Evolutionary conservation across 768 basidiomycete genomes (phyloP).

Genomic region (Dendrothele bispora): DNA sequence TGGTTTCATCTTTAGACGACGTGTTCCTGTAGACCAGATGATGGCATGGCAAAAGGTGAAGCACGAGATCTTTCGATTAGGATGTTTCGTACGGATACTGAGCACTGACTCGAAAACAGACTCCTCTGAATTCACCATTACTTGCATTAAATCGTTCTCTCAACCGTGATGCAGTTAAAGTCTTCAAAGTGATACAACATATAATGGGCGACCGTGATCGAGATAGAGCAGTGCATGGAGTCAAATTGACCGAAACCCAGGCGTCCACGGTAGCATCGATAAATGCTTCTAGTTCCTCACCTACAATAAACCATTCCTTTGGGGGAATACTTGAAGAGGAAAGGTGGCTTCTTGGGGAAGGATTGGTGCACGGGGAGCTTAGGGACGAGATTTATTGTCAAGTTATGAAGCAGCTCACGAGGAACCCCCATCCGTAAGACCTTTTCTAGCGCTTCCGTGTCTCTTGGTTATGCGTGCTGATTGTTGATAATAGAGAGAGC

Average conservation of each 20-base stretch:
- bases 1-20: slow-evolving; percentile 82
- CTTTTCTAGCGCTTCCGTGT: not conserved
- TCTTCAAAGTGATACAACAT: slow-evolving; percentile 88
- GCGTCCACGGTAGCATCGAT: slow-evolving; percentile 43
- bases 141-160: slow-evolving; percentile 66
- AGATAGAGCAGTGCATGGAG: slow-evolving; percentile 56
- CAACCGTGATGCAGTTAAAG: slow-evolving; percentile 75
- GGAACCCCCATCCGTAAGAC: slow-evolving; percentile 77
- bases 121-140: slow-evolving; percentile 70
- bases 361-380: slow-evolving; percentile 77
- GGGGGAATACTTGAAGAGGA: slow-evolving; percentile 75
- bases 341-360: slow-evolving; percentile 81
- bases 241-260: slow-evolving; percentile 42
- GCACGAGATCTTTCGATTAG: not conserved
- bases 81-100: slow-evolving; percentile 3
- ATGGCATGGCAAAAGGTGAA: slow-evolving; percentile 89
- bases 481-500: slow-evolving; percentile 59
- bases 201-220: slow-evolving; percentile 92
- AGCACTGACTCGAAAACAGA: slow-evolving; percentile 28
- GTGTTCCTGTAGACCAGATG: slow-evolving; percentile 80
- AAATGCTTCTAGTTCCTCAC: slow-evolving; percentile 47
- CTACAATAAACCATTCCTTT: slow-evolving; percentile 26
- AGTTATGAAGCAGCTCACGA: slow-evolving; percentile 85
- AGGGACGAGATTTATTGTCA: slow-evolving; percentile 95
- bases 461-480: slow-evolving; percentile 2